These are phyloP conservation scores for Torulaspora quercuum DNA, from an alignment of 805 yeast genomes.

Conservation along the genomic window DNA sequence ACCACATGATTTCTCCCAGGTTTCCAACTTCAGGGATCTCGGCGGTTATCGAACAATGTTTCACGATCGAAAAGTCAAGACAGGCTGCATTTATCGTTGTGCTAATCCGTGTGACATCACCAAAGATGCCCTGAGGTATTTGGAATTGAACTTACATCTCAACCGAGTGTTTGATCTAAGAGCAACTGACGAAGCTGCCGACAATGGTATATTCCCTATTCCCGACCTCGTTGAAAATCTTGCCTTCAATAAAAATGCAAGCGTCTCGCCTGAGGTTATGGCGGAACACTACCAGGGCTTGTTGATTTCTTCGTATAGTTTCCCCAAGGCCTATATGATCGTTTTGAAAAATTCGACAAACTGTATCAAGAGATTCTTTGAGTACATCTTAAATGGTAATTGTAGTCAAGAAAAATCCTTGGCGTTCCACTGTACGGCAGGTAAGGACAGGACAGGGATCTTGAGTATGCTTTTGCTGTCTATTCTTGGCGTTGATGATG, in stretches of 20 bases:
- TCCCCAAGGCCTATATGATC: conserved; percentile 57
- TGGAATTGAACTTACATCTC: conserved; percentile 38
- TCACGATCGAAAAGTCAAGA: conserved; percentile 44
- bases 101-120: conserved; percentile 59
- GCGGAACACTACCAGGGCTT: conserved; percentile 54
- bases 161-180: conserved; percentile 64
- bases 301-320: conserved; percentile 58
- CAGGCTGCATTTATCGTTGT: conserved; percentile 57
- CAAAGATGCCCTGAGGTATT: conserved; percentile 42
- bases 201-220: conserved; percentile 31
- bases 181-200: conserved; percentile 51
- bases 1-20: conserved; percentile 28
- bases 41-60: conserved; percentile 62
- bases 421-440: conserved; percentile 77
- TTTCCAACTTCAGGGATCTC: conserved; percentile 69
- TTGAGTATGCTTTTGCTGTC: conserved; percentile 63
- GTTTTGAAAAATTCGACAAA: conserved; percentile 50
- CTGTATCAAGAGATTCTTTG: conserved; percentile 50
- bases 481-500: conserved; percentile 61
- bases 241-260: conserved; percentile 54
- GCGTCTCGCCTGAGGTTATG: conserved; percentile 62
- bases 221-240: conserved; percentile 42
- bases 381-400: conserved; percentile 49
- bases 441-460: conserved; percentile 83
- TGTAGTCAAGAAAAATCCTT: conserved; percentile 44